Evolutionary conservation across 805 yeast genomes (phyloP).

Genomic region (Starmera caribaea): DNA sequence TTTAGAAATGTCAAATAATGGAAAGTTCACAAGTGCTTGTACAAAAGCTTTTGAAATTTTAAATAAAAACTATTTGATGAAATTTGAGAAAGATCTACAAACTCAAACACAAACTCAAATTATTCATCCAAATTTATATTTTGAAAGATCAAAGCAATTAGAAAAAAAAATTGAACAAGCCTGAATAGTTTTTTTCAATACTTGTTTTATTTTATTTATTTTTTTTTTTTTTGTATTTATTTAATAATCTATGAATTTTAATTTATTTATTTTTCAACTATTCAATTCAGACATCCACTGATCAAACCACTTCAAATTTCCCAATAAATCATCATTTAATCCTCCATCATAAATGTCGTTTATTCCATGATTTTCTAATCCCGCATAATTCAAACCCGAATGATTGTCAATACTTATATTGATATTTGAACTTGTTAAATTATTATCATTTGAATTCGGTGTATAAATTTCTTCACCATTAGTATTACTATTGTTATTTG

Average conservation of each 20-base stretch:
- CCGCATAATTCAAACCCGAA: conserved; percentile 2
- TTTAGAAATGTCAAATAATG: conserved; percentile 54
- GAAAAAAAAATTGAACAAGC: conserved; percentile 24
- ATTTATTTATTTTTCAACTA: background rate
- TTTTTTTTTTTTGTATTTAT: background rate
- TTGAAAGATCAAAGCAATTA: conserved; percentile 60
- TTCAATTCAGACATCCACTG: conserved; percentile 26
- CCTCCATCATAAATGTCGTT: conserved; percentile 1
- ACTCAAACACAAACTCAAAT: conserved; percentile 49
- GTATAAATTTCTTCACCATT: background rate
- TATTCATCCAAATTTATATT: conserved; percentile 82
- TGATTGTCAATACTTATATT: background rate
- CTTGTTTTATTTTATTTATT: too few relatives aligned
- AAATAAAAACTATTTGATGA: conserved; percentile 34
- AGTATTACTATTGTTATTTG: background rate
- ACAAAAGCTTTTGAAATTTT: conserved; percentile 78
- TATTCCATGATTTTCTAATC: conserved; percentile 2
- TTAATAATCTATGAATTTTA: background rate
- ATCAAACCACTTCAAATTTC: conserved; percentile 46
- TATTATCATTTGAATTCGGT: background rate
- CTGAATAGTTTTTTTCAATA: background rate
- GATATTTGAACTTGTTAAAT: background rate
- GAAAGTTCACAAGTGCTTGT: conserved; percentile 80
- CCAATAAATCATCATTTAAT: conserved; percentile 24
- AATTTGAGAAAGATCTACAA: conserved; percentile 23